Evolutionary conservation across 2,329 filamentous ascomycete species (phyloP).

Genomic region (Beauveria scarabaeidicola): DNA sequence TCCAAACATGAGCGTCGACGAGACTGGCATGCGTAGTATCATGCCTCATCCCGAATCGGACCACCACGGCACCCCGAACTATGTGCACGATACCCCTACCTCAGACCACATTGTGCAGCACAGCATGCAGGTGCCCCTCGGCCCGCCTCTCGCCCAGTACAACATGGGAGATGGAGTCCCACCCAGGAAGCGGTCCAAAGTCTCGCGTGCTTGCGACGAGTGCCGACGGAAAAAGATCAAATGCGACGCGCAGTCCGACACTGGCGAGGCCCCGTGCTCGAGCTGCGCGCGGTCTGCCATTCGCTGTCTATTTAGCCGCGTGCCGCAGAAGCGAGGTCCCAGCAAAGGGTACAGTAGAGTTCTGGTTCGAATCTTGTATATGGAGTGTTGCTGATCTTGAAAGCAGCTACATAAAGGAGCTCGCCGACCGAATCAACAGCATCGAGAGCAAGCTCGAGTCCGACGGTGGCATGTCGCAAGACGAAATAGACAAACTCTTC

Average conservation of each 20-base stretch:
- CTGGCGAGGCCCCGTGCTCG: conserved; percentile 64
- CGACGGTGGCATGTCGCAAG: conserved; percentile 35
- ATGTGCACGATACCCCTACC: conserved; percentile 29
- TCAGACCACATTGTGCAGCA: conserved; percentile 30
- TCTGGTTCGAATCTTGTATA: too few species aligned
- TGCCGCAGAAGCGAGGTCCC: conserved; percentile 80
- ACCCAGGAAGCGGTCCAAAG: conserved; percentile 72
- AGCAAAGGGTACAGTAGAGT: conserved; percentile 64
- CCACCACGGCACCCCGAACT: conserved; percentile 27
- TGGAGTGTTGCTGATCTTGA: not conserved
- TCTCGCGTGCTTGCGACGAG: conserved; percentile 82
- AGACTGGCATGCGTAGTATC: conserved; percentile 34
- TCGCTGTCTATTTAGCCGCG: conserved; percentile 75
- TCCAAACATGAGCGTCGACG: conserved; percentile 34
- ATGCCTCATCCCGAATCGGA: conserved; percentile 34
- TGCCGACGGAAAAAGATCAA: conserved; percentile 85
- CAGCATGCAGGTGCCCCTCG: conserved; percentile 28
- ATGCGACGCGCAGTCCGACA: conserved; percentile 73
- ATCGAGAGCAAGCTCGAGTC: conserved; percentile 69
- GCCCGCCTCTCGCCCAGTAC: conserved; percentile 25
- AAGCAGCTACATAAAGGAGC: conserved; percentile 76
- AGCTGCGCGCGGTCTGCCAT: conserved; percentile 72
- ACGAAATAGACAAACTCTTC: conserved; percentile 37
- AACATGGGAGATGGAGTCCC: conserved; percentile 50
- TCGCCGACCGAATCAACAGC: conserved; percentile 74